A percentile compares a stretch with the other conserved stretches of the same genome.
Evolutionary conservation across 495 filamentous ascomycete species (phyloP).

Genomic region (Aspergillus carlsbadensis): DNA sequence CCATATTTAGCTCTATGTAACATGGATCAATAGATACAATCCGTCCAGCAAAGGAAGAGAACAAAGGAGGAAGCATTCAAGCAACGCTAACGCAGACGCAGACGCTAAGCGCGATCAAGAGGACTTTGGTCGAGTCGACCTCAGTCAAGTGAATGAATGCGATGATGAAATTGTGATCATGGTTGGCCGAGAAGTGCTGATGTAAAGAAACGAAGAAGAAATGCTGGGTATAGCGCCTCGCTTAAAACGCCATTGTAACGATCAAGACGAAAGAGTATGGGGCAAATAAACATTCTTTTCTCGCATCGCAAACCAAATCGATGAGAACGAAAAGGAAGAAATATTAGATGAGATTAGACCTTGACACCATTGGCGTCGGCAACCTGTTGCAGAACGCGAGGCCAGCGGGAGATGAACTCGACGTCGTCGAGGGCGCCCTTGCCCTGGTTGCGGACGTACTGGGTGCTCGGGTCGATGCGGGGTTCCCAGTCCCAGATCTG

Average conservation of each 20-base stretch:
- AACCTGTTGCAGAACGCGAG: constrained; percentile 41
- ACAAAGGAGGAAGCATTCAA: background rate
- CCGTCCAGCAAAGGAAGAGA: background rate
- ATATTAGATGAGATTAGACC: background rate
- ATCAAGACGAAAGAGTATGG: background rate
- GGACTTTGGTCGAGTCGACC: background rate
- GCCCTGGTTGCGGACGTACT: constrained; percentile 58
- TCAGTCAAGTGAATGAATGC: background rate
- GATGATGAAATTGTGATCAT: too few species aligned
- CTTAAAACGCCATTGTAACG: constrained; percentile 21
- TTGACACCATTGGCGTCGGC: constrained; percentile 29
- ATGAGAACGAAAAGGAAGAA: background rate
- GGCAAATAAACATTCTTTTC: too few species aligned
- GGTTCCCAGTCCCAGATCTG: constrained; percentile 79
- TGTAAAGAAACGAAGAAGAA: constrained; percentile 3
- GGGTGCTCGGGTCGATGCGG: constrained; percentile 64
- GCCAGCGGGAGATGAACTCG: constrained; percentile 48
- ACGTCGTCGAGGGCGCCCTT: constrained; percentile 47
- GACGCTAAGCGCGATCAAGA: constrained; percentile 4
- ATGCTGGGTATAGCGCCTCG: constrained; percentile 42
- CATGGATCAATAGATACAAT: too few species aligned
- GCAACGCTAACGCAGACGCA: background rate
- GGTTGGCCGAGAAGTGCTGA: background rate
- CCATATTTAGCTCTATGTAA: too few species aligned
- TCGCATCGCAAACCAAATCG: background rate